Evolutionary conservation across 106 monocot species (phyloP), one percentile per base, ranked within the genome.

Genomic region (Dioscorea alata): DNA sequence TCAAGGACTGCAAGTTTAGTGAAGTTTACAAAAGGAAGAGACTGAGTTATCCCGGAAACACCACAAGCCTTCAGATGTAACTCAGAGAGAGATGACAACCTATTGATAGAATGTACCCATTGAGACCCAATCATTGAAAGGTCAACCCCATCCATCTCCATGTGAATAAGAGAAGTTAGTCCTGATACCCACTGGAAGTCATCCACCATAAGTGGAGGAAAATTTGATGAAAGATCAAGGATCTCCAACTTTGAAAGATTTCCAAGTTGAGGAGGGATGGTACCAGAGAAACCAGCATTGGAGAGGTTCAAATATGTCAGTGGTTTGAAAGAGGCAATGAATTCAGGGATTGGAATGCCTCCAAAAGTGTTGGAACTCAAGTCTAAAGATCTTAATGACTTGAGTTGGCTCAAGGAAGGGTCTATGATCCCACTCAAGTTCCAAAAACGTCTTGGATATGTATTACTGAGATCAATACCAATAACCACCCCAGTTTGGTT

Each of bases 321-420:
- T 13, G 48, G 57, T 13, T 24, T 61, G 5, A 82, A 31, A 20
- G 69, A 76, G 33, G 76, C 69, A 0, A 82, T 42, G 65, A 73
- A 86, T 17, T 33, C 8, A 3, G 86, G 86, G 35, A 86, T 82
- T 0, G 69, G 42, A 32, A 32, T 35, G 19, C 61, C 67, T 2
- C 57, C 54, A 56, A 86, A 86, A 50, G 68, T 5, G 62, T 82
- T 86, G 48, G 3, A n/a, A 57, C 76, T 86, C 23, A 86, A 70
- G 72, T 82, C 79, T 10, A 86, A 48, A 33, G 67, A 53, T 12
- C 59, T 49, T 24, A 85, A 34, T 4, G 32, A 63, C 56, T 67
- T 74, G 21, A 85, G 31, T 2, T n/a, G 34, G 2, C 63, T 60
- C 49, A 85, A 35, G 12, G 85, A 81, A n/a, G 63, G 64, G 33